Evolutionary conservation across 805 yeast genomes (phyloP).

Genomic region (Blastobotrys americana): DNA sequence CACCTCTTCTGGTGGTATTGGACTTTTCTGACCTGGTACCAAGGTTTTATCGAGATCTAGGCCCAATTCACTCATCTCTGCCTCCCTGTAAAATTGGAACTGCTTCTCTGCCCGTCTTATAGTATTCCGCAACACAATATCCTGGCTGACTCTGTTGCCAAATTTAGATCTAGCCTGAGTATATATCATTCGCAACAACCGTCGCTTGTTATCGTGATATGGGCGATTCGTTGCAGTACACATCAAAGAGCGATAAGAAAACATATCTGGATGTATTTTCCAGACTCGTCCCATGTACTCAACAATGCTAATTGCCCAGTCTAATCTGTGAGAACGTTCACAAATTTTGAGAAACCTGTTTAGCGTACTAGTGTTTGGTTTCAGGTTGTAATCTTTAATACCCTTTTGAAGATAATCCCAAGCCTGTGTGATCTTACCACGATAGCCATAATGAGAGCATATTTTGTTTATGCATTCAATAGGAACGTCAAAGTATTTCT

Average conservation of each 20-base stretch:
- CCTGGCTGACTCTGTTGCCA: no score
- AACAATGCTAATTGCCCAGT: constrained; percentile 17
- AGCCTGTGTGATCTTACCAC: constrained; percentile 12
- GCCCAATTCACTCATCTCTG: no score
- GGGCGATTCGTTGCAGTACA: constrained; percentile 11
- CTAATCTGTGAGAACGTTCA: constrained; percentile 12
- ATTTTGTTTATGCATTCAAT: constrained; percentile 13
- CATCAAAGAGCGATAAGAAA: constrained; percentile 12
- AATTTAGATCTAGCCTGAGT: not conserved
- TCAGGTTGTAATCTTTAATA: constrained; percentile 3
- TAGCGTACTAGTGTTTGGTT: constrained; percentile 13
- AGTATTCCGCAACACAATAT: no score
- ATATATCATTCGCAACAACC: not conserved
- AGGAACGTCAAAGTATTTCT: constrained; percentile 6
- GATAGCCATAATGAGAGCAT: constrained; percentile 5
- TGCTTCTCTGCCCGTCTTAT: no score
- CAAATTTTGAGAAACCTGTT: constrained; percentile 13
- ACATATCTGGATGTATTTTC: constrained; percentile 9
- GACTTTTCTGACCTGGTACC: no score
- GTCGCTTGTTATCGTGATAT: constrained; percentile 6
- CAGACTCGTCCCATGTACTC: constrained; percentile 11
- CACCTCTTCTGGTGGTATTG: no score
- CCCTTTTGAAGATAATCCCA: constrained; percentile 18
- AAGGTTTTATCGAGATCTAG: no score
- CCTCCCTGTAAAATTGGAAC: no score